These are phyloP conservation scores for Pichiaceae sp. DNA, from an alignment of 1,139 yeast species.

Conservation along the genomic window DNA sequence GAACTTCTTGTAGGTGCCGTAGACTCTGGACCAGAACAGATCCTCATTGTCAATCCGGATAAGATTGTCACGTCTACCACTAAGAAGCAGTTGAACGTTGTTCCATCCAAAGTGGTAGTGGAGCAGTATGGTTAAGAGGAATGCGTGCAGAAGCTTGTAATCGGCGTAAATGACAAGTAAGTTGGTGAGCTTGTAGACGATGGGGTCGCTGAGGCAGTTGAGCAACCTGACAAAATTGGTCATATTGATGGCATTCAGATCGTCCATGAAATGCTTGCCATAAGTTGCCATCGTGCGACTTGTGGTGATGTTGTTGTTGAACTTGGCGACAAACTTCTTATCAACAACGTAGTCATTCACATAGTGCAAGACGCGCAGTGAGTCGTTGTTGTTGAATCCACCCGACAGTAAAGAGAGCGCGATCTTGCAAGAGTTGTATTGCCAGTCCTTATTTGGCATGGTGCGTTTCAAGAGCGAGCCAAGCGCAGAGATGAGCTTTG, in stretches of 20 bases:
- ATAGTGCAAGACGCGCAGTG: constrained; percentile 21
- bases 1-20: constrained; percentile 25
- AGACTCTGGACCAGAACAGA: constrained; percentile 26
- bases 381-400: constrained; percentile 18
- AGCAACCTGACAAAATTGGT: constrained; percentile 17
- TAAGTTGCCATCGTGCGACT: constrained; percentile 13
- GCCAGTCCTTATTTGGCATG: constrained; percentile 20
- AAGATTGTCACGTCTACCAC: constrained; percentile 8
- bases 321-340: constrained; percentile 19
- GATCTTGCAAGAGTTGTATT: constrained; percentile 10
- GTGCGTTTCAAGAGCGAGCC: constrained; percentile 19
- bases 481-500: constrained; percentile 22
- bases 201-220: constrained; percentile 12
- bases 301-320: constrained; percentile 19
- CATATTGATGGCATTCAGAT: constrained; percentile 22
- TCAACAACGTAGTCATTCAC: constrained; percentile 23
- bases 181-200: constrained; percentile 17
- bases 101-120: constrained; percentile 45
- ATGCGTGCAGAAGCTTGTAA: constrained; percentile 30
- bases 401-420: constrained; percentile 8
- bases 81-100: constrained; percentile 24
- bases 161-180: constrained; percentile 23
- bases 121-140: constrained; percentile 29
- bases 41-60: constrained; percentile 21
- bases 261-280: constrained; percentile 22